phyloP scores from a whole-genome alignment of 768 basidiomycete species.

The Boletus tomentosulus region DNA sequence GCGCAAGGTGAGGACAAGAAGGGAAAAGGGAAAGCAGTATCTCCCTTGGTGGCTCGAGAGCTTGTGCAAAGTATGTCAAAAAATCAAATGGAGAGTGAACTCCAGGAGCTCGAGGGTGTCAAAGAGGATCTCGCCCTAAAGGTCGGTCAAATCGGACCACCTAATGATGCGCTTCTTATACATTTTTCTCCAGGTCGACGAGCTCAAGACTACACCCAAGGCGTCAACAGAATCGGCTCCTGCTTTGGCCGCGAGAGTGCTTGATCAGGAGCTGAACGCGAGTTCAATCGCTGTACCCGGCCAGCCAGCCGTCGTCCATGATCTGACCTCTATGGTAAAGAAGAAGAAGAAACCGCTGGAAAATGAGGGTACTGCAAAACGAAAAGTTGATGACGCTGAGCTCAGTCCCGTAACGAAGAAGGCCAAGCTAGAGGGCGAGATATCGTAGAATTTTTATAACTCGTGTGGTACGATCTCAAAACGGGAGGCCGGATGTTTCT shows the following conservation, averaged over 20 bases:
- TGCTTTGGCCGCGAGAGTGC: conserved; percentile 62
- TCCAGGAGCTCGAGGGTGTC: conserved; percentile 72
- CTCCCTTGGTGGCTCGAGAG: conserved; percentile 38
- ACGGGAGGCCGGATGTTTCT: conserved; percentile 18
- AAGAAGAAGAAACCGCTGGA: conserved; percentile 67
- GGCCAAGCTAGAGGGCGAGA: conserved; percentile 47
- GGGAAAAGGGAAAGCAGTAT: conserved; percentile 72
- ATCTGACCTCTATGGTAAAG: conserved; percentile 79
- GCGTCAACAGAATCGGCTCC: conserved; percentile 59
- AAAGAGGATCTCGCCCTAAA: conserved; percentile 83
- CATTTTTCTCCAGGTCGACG: conserved; percentile 67
- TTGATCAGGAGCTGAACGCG: conserved; percentile 67
- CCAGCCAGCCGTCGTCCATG: conserved; percentile 56
- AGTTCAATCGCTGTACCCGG: conserved; percentile 32
- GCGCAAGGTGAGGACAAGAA: conserved; percentile 42
- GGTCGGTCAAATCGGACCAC: conserved; percentile 36
- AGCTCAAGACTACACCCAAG: conserved; percentile 77
- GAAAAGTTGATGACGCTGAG: conserved; percentile 65
- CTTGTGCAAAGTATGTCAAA: conserved; percentile 63
- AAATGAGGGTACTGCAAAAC: conserved; percentile 46
- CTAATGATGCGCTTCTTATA: background rate
- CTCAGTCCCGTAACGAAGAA: conserved; percentile 54
- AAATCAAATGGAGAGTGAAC: conserved; percentile 70
- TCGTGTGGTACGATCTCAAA: conserved; percentile 13
- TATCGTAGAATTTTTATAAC: conserved; percentile 1